Evolutionary conservation across 2,329 filamentous ascomycete species (phyloP), one percentile per base, ranked within the genome.

Genomic region (Aspergillus jensenii): DNA sequence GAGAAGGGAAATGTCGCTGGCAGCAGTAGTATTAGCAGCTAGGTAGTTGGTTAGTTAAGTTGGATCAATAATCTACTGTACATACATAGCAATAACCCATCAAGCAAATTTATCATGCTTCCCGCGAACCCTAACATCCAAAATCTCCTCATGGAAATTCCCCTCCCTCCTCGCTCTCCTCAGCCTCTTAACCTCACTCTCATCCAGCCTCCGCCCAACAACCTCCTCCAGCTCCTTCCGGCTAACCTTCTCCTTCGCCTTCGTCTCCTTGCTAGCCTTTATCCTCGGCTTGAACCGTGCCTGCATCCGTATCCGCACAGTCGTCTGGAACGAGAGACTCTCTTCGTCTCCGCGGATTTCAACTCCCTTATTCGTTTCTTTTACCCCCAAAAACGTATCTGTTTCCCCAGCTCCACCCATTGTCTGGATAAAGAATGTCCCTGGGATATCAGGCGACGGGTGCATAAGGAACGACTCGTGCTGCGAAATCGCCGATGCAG

Each of bases 291-390:
- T 97, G 79, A 96, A 98, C 51, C 90, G 83, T 21, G 93, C 91
- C 78, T 98, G 93, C 93, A 98, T 97, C 54, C 93, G 89, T 67
- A 98, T 85, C 50, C 91, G 84, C 59, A 96, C 73, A 6, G 87
- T 89, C 9, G 90, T 91, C 66, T 84, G 84, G 68, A 90, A 90
- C 4, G 81, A 83, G 51, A 87, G 84, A 8, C 79, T 77, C 14
- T 87, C 85, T 7, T 86, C 88, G 72, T 96, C 91, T 49, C 91
- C 92, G 33, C 91, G 86, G 12, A 96, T 80, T 65, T 93, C 88
- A 0, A 86, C 82, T 39, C 78, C 80, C 1, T 77, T 68, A 12
- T 66, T 6, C 67, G 70, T 76, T 17, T 88, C 80, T 66, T 84
- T 84, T 46, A 86, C 79, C 1, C 84, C 82, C 14, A 97, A 64